Evolutionary conservation across 2,329 filamentous ascomycete species (phyloP), one percentile per base, ranked within the genome.

Genomic region (Microsporum audouinii): DNA sequence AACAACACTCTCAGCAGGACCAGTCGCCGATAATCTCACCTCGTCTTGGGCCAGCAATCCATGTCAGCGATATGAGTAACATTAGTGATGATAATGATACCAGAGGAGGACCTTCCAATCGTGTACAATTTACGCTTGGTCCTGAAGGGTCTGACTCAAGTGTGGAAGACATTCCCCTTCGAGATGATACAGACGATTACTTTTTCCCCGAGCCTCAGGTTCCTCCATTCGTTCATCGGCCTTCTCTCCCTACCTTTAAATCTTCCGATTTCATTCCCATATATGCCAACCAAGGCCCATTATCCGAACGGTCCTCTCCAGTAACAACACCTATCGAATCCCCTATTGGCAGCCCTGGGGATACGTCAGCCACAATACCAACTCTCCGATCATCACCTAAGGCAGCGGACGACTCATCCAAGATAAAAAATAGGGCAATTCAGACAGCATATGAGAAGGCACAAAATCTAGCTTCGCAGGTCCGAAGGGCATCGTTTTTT

Each of bases 361-460:
- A 12, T 4, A 14, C 31, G 5, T n/a, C 45, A 34, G 29, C 6
- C 49, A 12, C 49, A 31, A 27, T 55, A 36, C 36, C 31, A 55
- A 34, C 5, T 8, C 10, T 5, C 23, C 45, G 10, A 12, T 29
- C 45, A 31, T n/a, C 31, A 6, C 4, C 43, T 2, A 23, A 55
- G 29, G 3, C 49, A 2, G 12, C 49, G 8, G 33, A 33, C 2
- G 36, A 43, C 27, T 43, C 34, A 7, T 43, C 34, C 8, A 57
- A 57, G n/a, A 57, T 31, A 5, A 74, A 74, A 67, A 70, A 70
- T 58, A 68, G 64, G 59, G 66, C 71, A 17, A 68, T 74, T 64
- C 68, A 70, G 60, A 70, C 65, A 53, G 71, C 71, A 34, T 70
- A 74, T 56, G 71, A 72, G 61, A 68, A 68, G 65, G 70, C 69